Percentiles rank a stretch among this genome's conserved stretches.
Conservation (phyloP, 2,329 filamentous ascomycete genomes). For the Penicillium sp. region DNA sequence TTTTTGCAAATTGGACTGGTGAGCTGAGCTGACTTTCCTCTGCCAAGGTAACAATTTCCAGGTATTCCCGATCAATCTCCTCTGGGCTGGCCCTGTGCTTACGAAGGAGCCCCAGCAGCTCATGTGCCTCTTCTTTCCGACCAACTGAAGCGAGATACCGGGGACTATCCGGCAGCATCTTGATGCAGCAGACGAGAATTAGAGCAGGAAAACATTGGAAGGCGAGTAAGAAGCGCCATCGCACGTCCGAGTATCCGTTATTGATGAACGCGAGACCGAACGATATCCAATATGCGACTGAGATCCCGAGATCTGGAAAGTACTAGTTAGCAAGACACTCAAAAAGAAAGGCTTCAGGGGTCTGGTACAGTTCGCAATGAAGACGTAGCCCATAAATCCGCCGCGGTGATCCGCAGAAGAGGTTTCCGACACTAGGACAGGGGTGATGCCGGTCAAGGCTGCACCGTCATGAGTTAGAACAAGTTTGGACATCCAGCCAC, state of each 20-base stretch:
- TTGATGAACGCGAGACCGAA: slow-evolving; percentile 39
- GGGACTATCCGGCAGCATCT: slow-evolving; percentile 37
- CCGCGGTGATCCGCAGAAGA: slow-evolving; percentile 52
- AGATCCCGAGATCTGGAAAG: slow-evolving; percentile 49
- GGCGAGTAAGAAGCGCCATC: slow-evolving; percentile 38
- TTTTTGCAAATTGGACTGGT: slow-evolving; percentile 42
- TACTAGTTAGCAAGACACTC: slow-evolving; percentile 10
- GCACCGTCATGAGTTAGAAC: background rate
- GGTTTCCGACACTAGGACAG: slow-evolving; percentile 52
- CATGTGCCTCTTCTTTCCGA: slow-evolving; percentile 51
- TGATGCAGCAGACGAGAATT: slow-evolving; percentile 29
- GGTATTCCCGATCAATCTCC: slow-evolving; percentile 35
- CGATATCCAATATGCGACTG: slow-evolving; percentile 40
- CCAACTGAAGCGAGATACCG: slow-evolving; percentile 36
- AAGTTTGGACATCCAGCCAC: background rate
- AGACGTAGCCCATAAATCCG: slow-evolving; percentile 51
- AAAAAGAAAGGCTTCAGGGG: no score
- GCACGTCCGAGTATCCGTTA: slow-evolving; percentile 35
- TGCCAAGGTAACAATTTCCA: slow-evolving; percentile 39
- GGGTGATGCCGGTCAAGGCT: slow-evolving; percentile 52
- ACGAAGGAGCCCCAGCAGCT: slow-evolving; percentile 46
- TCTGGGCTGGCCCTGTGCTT: slow-evolving; percentile 17
- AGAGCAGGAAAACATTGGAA: slow-evolving; percentile 38
- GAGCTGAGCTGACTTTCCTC: slow-evolving; percentile 36
- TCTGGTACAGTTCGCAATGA: slow-evolving; percentile 51